Evolutionary conservation across 176 grass and related monocot species (phyloP).

Genomic region (Oryza coarctata): DNA sequence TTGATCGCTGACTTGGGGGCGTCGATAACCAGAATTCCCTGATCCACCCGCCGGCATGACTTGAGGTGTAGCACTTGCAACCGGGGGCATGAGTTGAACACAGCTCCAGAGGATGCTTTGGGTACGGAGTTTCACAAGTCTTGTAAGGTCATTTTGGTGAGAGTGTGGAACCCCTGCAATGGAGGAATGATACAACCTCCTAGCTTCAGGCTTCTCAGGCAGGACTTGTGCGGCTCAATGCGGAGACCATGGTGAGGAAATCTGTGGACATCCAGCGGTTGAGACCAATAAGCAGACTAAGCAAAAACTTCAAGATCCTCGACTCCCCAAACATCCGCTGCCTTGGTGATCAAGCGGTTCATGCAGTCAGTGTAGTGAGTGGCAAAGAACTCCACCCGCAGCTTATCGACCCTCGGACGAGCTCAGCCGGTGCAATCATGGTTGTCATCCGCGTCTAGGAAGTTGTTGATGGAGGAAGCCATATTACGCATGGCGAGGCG

Average conservation of each 20-base stretch:
- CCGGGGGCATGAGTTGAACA: conserved; percentile 22
- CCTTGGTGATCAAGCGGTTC: conserved; percentile 6
- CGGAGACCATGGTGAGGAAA: conserved; percentile 12
- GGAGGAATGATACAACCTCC: not conserved
- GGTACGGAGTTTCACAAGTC: not conserved
- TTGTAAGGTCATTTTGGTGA: conserved; percentile 23
- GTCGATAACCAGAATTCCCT: not conserved
- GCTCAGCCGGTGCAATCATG: not conserved
- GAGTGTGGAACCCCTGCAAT: conserved; percentile 5
- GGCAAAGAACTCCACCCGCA: not conserved
- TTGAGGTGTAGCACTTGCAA: conserved; percentile 26
- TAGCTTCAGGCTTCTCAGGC: conserved; percentile 26
- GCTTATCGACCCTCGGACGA: not conserved
- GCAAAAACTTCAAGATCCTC: conserved; percentile 21
- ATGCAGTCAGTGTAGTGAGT: not conserved
- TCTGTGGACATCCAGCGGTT: not conserved
- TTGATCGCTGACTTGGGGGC: conserved; percentile 22
- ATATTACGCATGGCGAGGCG: conserved; percentile 7
- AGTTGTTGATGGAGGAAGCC: not conserved
- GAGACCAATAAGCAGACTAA: not conserved
- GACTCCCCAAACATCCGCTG: conserved; percentile 5
- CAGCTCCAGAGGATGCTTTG: not conserved
- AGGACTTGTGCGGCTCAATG: conserved; percentile 18
- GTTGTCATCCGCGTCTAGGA: not conserved
- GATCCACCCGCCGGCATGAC: not conserved